Evolutionary conservation across 345 rosid genomes (phyloP), one percentile per base, ranked within the genome.

Genomic region (Eutrema yunnanense): DNA sequence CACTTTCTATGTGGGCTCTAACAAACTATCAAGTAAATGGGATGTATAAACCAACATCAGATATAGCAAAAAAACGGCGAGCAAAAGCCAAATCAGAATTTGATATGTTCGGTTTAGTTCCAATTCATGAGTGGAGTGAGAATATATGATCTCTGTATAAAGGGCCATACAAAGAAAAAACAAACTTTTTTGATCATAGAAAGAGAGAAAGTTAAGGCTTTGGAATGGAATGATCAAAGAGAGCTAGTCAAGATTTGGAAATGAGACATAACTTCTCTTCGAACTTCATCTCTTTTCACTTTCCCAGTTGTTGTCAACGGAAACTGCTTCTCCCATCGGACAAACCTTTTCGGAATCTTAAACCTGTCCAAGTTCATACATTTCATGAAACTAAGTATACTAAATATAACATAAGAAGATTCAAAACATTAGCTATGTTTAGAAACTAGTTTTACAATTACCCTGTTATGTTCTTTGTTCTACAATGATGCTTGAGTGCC

Each of bases 281-380:
- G 72, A 44, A 90, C 83, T 81, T 81, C 84, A 71, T 84, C 93
- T 81, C 95, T 83, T 79, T 74, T 83, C 64, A 91, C 75, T 79
- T 89, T 91, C 53, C 97, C 96, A 13, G 86, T 84, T 37, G 83
- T 74, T 47, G 97, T 88, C 44, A 78, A 52, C 6, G 95, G 96
- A 71, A 89, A 89, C 64, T 83, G 89, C 43, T 82, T 86, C 78
- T 63, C 81, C 96, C 96, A 85, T 16, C 38, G n/a, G 37, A 86
- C 46, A 76, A 86, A 91, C 30, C 46, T 22, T 80, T 82, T 89
- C n/a, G 97, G 98, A 61, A 83, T 81, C 81, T 94, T 89, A 76
- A 86, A 86, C 82, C 96, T 94, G 87, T 74, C 76, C 80, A 70
- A 67, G 12, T 43, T 43, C 60, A 62, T 16, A 41, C n/a, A 30